These are phyloP conservation scores for Botrytis medusae DNA, from an alignment of 2,329 filamentous ascomycete genomes.

Conservation along the genomic window DNA sequence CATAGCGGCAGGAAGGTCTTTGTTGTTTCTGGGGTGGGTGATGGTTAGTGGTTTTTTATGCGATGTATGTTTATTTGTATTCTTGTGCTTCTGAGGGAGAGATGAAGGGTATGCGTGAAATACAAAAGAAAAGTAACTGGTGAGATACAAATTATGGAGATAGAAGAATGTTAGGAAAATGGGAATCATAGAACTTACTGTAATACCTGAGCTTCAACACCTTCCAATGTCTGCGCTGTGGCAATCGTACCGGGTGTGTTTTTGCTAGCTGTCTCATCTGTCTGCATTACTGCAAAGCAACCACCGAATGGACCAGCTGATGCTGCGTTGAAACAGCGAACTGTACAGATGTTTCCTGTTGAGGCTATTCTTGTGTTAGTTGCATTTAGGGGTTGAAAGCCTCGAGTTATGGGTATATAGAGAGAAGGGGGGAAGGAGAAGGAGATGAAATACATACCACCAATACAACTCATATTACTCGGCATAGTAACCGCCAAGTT, in stretches of 20 bases:
- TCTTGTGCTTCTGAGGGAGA: no score
- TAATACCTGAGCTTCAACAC: constrained; percentile 10
- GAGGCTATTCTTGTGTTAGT: constrained; percentile 15
- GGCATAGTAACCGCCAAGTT: constrained; percentile 10
- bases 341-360: constrained; percentile 58
- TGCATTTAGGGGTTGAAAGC: not conserved
- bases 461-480: constrained; percentile 5
- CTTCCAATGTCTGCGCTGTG: not conserved
- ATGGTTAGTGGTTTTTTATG: not conserved
- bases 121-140: no score
- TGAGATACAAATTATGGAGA: not conserved
- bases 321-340: constrained; percentile 59
- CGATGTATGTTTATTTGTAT: not conserved
- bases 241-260: constrained; percentile 40
- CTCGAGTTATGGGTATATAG: not conserved
- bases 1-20: constrained; percentile 8
- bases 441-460: not conserved
- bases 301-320: constrained; percentile 57
- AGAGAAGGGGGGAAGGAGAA: not conserved
- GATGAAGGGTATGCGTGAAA: no score
- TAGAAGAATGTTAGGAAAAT: not conserved
- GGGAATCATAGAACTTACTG: not conserved
- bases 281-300: constrained; percentile 58
- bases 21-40: constrained; percentile 5
- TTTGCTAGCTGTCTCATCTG: constrained; percentile 44